Evolutionary conservation across 2,329 filamentous ascomycete species (phyloP).

Genomic region (Penicillium freii): DNA sequence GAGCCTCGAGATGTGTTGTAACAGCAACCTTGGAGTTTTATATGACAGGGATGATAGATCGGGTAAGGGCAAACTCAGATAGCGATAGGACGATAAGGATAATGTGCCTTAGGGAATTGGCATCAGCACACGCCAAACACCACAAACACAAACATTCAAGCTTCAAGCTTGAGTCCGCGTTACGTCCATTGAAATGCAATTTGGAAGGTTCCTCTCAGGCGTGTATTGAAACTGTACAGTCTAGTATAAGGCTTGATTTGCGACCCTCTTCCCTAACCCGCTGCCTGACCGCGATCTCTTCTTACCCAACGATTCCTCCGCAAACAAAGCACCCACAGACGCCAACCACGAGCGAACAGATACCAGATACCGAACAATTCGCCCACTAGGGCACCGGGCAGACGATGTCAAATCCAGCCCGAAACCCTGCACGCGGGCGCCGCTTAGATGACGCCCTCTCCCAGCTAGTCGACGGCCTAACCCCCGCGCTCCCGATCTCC

Average conservation of each 20-base stretch:
- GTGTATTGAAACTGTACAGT: background rate
- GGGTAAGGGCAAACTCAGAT: background rate
- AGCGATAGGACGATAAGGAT: slow-evolving; percentile 6
- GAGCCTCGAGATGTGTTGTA: background rate
- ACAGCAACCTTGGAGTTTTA: background rate
- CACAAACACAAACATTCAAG: slow-evolving; percentile 11
- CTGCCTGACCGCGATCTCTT: background rate
- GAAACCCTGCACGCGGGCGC: slow-evolving; percentile 38
- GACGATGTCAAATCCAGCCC: slow-evolving; percentile 32
- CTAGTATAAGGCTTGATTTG: background rate
- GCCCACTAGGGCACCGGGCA: slow-evolving; percentile 12
- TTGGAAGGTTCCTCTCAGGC: background rate
- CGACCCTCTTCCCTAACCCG: background rate
- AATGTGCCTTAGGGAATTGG: background rate
- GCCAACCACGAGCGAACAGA: background rate
- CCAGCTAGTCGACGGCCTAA: slow-evolving; percentile 44
- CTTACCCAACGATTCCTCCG: background rate
- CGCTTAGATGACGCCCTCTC: slow-evolving; percentile 46
- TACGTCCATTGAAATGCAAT: background rate
- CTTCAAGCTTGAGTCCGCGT: slow-evolving; percentile 6
- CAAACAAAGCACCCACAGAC: background rate
- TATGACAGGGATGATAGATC: background rate
- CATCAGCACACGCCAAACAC: slow-evolving; percentile 4
- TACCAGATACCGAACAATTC: slow-evolving; percentile 1
- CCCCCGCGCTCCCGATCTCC: slow-evolving; percentile 36